Evolutionary conservation across 2,329 filamentous ascomycete species (phyloP).

Genomic region (Diaporthe sp.): DNA sequence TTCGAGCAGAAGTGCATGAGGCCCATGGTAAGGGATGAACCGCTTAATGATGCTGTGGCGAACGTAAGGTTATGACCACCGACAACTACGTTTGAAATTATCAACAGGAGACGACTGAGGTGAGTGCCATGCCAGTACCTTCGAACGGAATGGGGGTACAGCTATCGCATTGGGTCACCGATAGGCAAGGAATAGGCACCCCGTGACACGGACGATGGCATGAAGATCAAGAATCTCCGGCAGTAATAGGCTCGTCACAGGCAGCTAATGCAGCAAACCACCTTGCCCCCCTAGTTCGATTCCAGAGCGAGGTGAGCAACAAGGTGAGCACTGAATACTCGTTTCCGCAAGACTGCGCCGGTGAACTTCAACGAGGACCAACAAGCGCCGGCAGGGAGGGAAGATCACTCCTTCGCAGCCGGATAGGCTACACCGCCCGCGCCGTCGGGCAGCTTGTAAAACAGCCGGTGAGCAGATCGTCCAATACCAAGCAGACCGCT

Average conservation of each 20-base stretch:
- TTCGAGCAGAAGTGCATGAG: not conserved
- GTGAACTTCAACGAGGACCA: not conserved
- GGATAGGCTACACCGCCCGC: not conserved
- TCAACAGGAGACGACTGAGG: not conserved
- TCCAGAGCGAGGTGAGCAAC: too few relatives aligned
- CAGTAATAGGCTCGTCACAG: not conserved
- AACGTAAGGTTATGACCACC: too few relatives aligned
- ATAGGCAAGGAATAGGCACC: not conserved
- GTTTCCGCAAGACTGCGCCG: not conserved
- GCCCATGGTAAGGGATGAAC: not conserved
- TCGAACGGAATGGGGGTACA: too few relatives aligned
- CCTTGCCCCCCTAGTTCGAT: too few relatives aligned
- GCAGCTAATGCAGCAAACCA: too few relatives aligned
- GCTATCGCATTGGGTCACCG: not conserved
- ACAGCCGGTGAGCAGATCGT: not conserved
- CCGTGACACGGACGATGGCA: too few relatives aligned
- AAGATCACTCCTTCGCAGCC: too few relatives aligned
- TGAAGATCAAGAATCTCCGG: not conserved
- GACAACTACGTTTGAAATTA: not conserved
- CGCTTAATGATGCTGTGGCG: too few relatives aligned
- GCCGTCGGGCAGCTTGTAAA: not conserved
- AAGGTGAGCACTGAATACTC: too few relatives aligned
- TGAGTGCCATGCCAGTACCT: not conserved
- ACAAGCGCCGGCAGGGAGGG: too few relatives aligned
- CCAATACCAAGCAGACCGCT: not conserved